Evolutionary conservation across 768 basidiomycete genomes (phyloP).

Genomic region (Lepiota venenata): DNA sequence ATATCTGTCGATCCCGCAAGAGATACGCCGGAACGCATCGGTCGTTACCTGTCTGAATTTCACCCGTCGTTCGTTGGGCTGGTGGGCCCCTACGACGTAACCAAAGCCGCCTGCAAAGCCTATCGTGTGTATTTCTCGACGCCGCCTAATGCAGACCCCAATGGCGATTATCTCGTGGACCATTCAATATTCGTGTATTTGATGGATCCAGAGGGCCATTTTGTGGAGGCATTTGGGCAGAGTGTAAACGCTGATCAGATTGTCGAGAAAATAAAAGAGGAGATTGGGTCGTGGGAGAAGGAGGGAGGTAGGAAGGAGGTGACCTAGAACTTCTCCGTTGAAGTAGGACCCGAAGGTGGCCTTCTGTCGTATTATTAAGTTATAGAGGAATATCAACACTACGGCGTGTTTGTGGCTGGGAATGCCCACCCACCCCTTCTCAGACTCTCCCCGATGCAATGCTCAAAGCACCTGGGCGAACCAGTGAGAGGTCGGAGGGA

Average conservation of each 20-base stretch:
- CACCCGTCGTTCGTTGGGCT: slow-evolving; percentile 89
- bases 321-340: background rate
- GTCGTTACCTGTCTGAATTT: slow-evolving; percentile 76
- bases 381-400: too few species aligned
- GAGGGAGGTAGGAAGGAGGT: slow-evolving; percentile 34
- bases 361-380: too few species aligned
- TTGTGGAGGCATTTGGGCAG: slow-evolving; percentile 97
- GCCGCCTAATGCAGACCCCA: slow-evolving; percentile 79
- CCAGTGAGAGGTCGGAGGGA: too few species aligned
- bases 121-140: slow-evolving; percentile 99
- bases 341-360: too few species aligned
- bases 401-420: too few species aligned
- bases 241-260: slow-evolving; percentile 67
- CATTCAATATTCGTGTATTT: slow-evolving; percentile 97
- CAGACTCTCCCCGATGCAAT: too few species aligned
- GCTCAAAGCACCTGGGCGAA: too few species aligned
- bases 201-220: slow-evolving; percentile 93
- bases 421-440: too few species aligned
- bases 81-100: slow-evolving; percentile 76
- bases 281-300: slow-evolving; percentile 37
- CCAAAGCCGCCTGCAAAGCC: slow-evolving; percentile 88
- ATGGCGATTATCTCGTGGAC: slow-evolving; percentile 96
- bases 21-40: slow-evolving; percentile 63
- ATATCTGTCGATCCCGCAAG: slow-evolving; percentile 96
- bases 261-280: slow-evolving; percentile 54